Evolutionary conservation across 495 filamentous ascomycete species (phyloP).

Genomic region (Penicillium daleae): DNA sequence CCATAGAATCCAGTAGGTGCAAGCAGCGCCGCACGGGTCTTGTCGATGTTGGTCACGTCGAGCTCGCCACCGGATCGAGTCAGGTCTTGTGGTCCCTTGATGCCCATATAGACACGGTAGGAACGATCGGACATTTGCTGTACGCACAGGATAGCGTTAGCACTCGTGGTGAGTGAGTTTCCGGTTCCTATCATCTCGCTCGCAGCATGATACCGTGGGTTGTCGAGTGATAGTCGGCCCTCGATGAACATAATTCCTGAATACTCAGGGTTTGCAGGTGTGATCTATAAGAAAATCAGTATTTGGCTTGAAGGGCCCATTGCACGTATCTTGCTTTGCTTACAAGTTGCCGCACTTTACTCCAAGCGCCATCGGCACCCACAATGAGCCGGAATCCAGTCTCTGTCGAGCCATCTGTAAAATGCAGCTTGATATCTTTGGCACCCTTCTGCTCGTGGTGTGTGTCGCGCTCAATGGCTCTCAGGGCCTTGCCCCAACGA

Average conservation of each 20-base stretch:
- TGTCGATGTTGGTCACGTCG: slow-evolving; percentile 16
- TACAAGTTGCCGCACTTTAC: slow-evolving; percentile 47
- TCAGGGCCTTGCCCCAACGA: slow-evolving; percentile 40
- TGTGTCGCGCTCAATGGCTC: slow-evolving; percentile 6
- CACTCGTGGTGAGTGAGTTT: slow-evolving; percentile 20
- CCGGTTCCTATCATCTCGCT: slow-evolving; percentile 21
- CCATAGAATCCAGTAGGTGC: slow-evolving; percentile 17
- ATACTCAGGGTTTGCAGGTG: slow-evolving; percentile 20
- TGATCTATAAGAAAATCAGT: slow-evolving; percentile 15
- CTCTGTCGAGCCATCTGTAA: slow-evolving; percentile 17
- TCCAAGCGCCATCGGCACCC: slow-evolving; percentile 65
- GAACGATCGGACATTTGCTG: slow-evolving; percentile 25
- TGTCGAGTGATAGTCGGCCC: slow-evolving; percentile 19
- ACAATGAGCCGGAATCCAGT: slow-evolving; percentile 41
- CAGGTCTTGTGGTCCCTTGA: slow-evolving; percentile 11
- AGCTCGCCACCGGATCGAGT: slow-evolving; percentile 16
- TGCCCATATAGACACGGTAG: slow-evolving; percentile 28
- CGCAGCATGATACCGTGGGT: slow-evolving; percentile 22
- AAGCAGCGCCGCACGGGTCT: slow-evolving; percentile 20
- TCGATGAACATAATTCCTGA: slow-evolving; percentile 26
- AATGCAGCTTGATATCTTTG: slow-evolving; percentile 8
- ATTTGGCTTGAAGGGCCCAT: background rate
- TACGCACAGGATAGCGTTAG: slow-evolving; percentile 5
- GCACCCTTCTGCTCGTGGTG: background rate
- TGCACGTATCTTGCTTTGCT: background rate